Evolutionary conservation across 2,329 filamentous ascomycete genomes (phyloP), one percentile per base, ranked within the genome.

Genomic region (Talaromyces sp.): DNA sequence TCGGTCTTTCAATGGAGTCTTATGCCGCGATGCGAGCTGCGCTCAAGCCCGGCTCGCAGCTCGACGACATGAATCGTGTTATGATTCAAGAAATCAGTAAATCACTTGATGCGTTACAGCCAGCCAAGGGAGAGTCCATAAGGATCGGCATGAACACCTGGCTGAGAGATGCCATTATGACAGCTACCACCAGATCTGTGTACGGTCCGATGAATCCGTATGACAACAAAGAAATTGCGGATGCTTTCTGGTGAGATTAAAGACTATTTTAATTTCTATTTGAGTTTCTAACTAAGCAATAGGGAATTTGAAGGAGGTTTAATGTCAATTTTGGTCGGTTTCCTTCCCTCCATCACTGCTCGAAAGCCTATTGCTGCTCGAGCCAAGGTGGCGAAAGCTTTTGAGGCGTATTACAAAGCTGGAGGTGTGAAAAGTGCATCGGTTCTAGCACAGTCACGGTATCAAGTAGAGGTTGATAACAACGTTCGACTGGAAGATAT

Each of bases 1-100:
- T 55, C 31, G 54, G 54, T 41, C 54, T 55, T 43, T 55, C 54
- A n/a, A 55, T 55, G 54, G 54, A 55, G 32, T 55, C 54, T 19
- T 29, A 55, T 9, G 11, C 54, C 8, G 54, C 31, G 4, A 55
- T 55, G 54, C 10, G 35, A 55, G 54, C 19, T 24, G 54, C 54
- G 54, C 54, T 55, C 31, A 32, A 26, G 21, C 54, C 54, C 35
- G 54, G 54, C 7, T 11, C 32, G 35, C 31, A 41, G 4, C 54
- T 55, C 1, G 54, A 55, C 32, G 54, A 55, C 21, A 55, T 55
- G 54, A 55, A 55, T 29, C 54, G 54, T 6, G 13, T 26, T 2
- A 55, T 55, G 54, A 43, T 55, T 9, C 54, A 43, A 4, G 54
- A 55, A 27, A 27, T 55, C 13, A 10, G 35, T 17, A 55, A 43